Evolutionary conservation across 495 filamentous ascomycete genomes (phyloP).

Genomic region (Penicillium nucicola): DNA sequence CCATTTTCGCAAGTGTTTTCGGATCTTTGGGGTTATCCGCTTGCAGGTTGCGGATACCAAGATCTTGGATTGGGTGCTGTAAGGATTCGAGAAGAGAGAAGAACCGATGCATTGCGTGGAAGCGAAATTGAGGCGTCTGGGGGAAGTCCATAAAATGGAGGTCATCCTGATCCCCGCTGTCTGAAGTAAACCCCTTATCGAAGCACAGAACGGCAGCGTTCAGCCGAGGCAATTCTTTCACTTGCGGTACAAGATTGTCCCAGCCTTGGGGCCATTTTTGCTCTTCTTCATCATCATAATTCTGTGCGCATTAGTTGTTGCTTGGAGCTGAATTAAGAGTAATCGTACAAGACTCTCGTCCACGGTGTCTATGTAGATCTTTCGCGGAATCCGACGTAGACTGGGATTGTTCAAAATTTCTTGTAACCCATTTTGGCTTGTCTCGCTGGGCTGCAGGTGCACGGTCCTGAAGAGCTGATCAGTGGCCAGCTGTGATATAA

Average conservation of each 20-base stretch:
- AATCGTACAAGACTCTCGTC: slow-evolving; percentile 5
- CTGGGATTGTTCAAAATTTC: slow-evolving; percentile 6
- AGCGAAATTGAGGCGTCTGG: slow-evolving; percentile 8
- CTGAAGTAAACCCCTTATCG: slow-evolving; percentile 3
- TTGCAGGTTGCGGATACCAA: slow-evolving; percentile 11
- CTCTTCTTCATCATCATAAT: slow-evolving; percentile 6
- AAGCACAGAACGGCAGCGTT: slow-evolving; percentile 11
- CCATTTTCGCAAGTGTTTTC: not conserved
- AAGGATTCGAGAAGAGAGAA: slow-evolving; percentile 4
- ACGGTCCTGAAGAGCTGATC: slow-evolving; percentile 9
- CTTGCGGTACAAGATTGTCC: slow-evolving; percentile 1
- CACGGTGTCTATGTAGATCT: slow-evolving; percentile 9
- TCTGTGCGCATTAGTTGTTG: slow-evolving; percentile 6
- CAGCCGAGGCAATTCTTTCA: slow-evolving; percentile 12
- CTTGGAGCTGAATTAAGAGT: slow-evolving; percentile 6
- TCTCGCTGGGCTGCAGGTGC: slow-evolving; percentile 3
- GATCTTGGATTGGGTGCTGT: not conserved
- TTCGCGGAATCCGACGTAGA: slow-evolving; percentile 6
- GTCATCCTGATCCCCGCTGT: not conserved
- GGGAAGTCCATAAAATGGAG: not conserved
- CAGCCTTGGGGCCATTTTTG: slow-evolving; percentile 1
- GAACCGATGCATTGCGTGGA: not conserved
- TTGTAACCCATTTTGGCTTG: slow-evolving; percentile 6
- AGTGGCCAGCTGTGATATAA: slow-evolving; percentile 10
- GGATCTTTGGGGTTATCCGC: slow-evolving; percentile 11